phyloP scores from a whole-genome alignment of 805 yeast species.

The Yueomyces sp. region DNA sequence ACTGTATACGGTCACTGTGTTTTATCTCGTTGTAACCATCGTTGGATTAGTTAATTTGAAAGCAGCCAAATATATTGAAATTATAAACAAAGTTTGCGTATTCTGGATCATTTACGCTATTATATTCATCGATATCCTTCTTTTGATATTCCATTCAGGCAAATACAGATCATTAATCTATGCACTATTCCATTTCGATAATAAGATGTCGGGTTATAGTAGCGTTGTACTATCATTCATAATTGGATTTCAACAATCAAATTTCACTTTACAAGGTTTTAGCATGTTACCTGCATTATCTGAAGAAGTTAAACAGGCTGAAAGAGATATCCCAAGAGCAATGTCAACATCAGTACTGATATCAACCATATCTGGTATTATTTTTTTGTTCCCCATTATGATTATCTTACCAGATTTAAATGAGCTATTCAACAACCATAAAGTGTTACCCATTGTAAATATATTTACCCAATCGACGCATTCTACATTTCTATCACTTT shows the following conservation, averaged over 20 bases:
- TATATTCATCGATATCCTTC: slow-evolving; percentile 47
- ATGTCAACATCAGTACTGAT: slow-evolving; percentile 51
- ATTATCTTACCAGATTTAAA: slow-evolving; percentile 57
- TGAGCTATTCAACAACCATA: slow-evolving; percentile 33
- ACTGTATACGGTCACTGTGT: slow-evolving; percentile 40
- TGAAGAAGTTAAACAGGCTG: slow-evolving; percentile 70
- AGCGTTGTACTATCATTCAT: slow-evolving; percentile 57
- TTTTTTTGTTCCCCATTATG: slow-evolving; percentile 59
- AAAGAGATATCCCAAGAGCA: slow-evolving; percentile 61
- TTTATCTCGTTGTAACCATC: slow-evolving; percentile 38
- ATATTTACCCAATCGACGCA: slow-evolving; percentile 61
- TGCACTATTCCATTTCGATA: slow-evolving; percentile 56
- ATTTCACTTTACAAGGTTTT: slow-evolving; percentile 71
- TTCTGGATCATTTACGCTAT: slow-evolving; percentile 66
- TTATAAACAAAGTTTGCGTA: slow-evolving; percentile 54
- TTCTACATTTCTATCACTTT: slow-evolving; percentile 54
- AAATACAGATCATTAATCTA: slow-evolving; percentile 45
- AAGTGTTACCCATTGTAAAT: slow-evolving; percentile 66
- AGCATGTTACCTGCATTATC: slow-evolving; percentile 73
- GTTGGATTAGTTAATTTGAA: slow-evolving; percentile 53
- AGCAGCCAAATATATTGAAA: slow-evolving; percentile 46
- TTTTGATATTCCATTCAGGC: slow-evolving; percentile 40
- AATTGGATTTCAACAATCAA: slow-evolving; percentile 66
- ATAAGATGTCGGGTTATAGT: slow-evolving; percentile 57
- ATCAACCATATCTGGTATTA: slow-evolving; percentile 54